Evolutionary conservation across 306 rosid species (phyloP), one percentile per base, ranked within the genome.

Genomic region (Mimosa bimucronata): DNA sequence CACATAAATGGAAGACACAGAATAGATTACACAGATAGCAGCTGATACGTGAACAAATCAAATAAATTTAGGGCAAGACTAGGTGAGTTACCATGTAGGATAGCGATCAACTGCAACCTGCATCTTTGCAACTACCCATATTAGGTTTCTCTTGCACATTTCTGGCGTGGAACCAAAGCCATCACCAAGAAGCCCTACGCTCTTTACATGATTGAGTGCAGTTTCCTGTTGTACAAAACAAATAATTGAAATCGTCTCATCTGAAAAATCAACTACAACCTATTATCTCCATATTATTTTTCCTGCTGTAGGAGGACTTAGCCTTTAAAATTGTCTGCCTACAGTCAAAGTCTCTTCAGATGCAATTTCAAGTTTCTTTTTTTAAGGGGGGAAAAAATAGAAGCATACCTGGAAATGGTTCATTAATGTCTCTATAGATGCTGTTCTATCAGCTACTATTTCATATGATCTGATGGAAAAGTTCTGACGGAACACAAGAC

Each of bases 121-220:
- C 97, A 95, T 89, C 81, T 85, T 83, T 14, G 98, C 84, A 44
- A 95, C 94, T 26, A 95, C 99, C 99, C 99, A 95, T 89, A 95
- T 95, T 81, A 95, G 83, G 85, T 95, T 93, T 84, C 85, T 95
- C 83, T 90, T 89, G 66, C 93, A 87, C 99, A 95, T 95, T 87
- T 91, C 98, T 52, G 98, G 99, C 1, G 99, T 95, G 16, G 98
- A 85, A 85, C 99, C 99, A 83, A 95, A 93, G 26, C 99, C 99
- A 85, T 93, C 99, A 80, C 92, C 99, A 66, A 95, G 90, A 78
- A 95, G 93, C 75, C 99, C 98, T 69, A 91, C 97, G 77, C 87
- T 81, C 90, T 95, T 95, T 23, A 91, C 97, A 89, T 95, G 99
- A 89, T 95, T 95, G 73, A 95, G 97, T 0, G 99, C 98, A 41